A percentile compares a stretch with the other conserved stretches of the same genome.
Conservation (phyloP, 2,329 filamentous ascomycete species). For the Fusarium sulawesiense region DNA sequence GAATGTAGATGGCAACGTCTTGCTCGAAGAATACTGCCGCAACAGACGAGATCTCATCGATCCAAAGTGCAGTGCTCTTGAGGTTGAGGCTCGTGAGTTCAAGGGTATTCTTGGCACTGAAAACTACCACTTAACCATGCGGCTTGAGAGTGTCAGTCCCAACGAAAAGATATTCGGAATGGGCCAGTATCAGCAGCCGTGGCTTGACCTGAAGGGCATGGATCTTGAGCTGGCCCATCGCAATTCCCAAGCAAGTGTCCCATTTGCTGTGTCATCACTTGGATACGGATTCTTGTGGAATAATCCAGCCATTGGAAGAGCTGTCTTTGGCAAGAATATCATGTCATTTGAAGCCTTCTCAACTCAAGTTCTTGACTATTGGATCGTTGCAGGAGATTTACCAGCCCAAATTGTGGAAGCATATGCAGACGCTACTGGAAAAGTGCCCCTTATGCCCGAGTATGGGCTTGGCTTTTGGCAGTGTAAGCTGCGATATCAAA, state of each 20-base stretch:
- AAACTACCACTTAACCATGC: conserved; percentile 66
- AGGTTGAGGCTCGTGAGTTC: conserved; percentile 69
- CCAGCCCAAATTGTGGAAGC: conserved; percentile 67
- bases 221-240: conserved; percentile 74
- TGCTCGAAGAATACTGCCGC: conserved; percentile 50
- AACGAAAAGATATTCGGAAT: conserved; percentile 74
- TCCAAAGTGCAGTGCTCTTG: conserved; percentile 68
- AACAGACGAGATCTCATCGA: conserved; percentile 58
- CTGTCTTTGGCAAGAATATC: conserved; percentile 69
- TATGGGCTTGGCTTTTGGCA: conserved; percentile 77
- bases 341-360: conserved; percentile 71
- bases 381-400: conserved; percentile 68
- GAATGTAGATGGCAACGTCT: conserved; percentile 43
- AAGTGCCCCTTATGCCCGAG: conserved; percentile 74
- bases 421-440: conserved; percentile 68
- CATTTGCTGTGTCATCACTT: conserved; percentile 68
- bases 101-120: conserved; percentile 61
- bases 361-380: conserved; percentile 70
- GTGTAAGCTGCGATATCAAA: conserved; percentile 74
- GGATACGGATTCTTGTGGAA: conserved; percentile 76
- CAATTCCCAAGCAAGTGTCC: conserved; percentile 74
- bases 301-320: conserved; percentile 70
- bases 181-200: conserved; percentile 75
- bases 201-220: conserved; percentile 70
- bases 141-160: conserved; percentile 66